Evolutionary conservation across 805 yeast species (phyloP).

Genomic region (Wickerhamomyces hampshirensis): DNA sequence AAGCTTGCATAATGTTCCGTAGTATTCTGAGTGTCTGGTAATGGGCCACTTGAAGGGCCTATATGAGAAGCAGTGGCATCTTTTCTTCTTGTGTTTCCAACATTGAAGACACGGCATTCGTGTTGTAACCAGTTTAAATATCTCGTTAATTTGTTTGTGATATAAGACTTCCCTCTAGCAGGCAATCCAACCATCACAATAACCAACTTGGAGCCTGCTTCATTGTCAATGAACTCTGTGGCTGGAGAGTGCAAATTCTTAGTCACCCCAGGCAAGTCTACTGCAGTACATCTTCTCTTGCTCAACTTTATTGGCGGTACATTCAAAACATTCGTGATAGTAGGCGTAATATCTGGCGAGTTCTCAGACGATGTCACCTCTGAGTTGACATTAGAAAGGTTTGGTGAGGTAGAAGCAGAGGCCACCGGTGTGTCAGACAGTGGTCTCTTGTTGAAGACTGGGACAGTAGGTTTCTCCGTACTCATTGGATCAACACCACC

Average conservation of each 20-base stretch:
- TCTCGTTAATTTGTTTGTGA: conserved; percentile 85
- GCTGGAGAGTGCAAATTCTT: conserved; percentile 67
- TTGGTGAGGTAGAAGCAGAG: conserved; percentile 53
- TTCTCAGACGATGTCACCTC: conserved; percentile 26
- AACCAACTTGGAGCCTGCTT: conserved; percentile 78
- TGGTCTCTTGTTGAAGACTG: conserved; percentile 67
- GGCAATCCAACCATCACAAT: conserved; percentile 97
- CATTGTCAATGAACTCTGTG: conserved; percentile 34
- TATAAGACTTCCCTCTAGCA: conserved; percentile 91
- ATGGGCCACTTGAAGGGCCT: conserved; percentile 69
- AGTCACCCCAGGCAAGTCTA: conserved; percentile 91
- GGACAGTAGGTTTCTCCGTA: conserved; percentile 2
- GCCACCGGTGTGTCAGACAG: conserved; percentile 70
- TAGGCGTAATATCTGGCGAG: conserved; percentile 23
- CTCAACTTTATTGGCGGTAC: conserved; percentile 26
- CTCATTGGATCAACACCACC: conserved; percentile 1
- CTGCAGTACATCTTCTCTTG: conserved; percentile 66
- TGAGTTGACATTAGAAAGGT: conserved; percentile 23
- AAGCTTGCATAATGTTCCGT: conserved; percentile 72
- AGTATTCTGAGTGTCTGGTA: conserved; percentile 37
- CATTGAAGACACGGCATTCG: conserved; percentile 86
- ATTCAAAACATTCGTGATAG: neutral
- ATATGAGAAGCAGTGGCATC: conserved; percentile 50
- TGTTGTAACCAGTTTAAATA: conserved; percentile 94
- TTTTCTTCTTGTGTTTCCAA: conserved; percentile 88